Conservation (phyloP, 345 rosid genomes). For the Ceriops tagal region DNA sequence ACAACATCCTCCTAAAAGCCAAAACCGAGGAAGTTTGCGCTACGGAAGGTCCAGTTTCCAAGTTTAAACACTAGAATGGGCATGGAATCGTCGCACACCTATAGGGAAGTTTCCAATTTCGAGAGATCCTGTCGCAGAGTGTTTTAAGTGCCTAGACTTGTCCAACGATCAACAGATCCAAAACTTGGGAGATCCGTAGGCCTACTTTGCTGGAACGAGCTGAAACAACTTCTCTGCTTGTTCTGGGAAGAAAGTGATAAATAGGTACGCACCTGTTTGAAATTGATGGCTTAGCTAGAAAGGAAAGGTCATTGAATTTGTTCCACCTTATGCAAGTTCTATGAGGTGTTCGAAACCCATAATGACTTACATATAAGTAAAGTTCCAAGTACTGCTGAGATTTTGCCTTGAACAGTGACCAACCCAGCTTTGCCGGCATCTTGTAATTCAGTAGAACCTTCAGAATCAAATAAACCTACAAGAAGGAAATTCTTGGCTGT, state of each 20-base stretch:
- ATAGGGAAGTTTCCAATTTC: neutral
- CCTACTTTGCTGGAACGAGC: constrained; percentile 49
- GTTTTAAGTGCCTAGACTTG: neutral
- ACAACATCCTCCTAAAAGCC: too few relatives aligned
- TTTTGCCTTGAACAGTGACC: constrained; percentile 80
- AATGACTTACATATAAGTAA: constrained; percentile 75
- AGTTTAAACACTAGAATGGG: neutral
- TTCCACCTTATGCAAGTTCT: neutral
- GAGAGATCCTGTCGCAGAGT: neutral
- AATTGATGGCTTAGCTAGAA: neutral
- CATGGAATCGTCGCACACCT: neutral
- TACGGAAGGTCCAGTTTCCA: neutral
- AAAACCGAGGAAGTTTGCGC: too few relatives aligned
- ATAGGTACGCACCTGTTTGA: constrained; percentile 75
- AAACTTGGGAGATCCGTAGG: constrained; percentile 9
- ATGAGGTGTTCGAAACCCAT: neutral
- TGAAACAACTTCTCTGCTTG: constrained; percentile 76
- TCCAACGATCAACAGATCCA: neutral
- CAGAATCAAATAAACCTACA: constrained; percentile 73
- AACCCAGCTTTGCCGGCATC: constrained; percentile 93
- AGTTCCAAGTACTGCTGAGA: constrained; percentile 90
- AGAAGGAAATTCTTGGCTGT: constrained; percentile 1
- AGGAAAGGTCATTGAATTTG: neutral
- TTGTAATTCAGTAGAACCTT: constrained; percentile 66
- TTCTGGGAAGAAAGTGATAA: constrained; percentile 81